These are phyloP conservation scores for Dacryopinax spathularia DNA, from an alignment of 768 basidiomycete genomes.

Conservation along the genomic window DNA sequence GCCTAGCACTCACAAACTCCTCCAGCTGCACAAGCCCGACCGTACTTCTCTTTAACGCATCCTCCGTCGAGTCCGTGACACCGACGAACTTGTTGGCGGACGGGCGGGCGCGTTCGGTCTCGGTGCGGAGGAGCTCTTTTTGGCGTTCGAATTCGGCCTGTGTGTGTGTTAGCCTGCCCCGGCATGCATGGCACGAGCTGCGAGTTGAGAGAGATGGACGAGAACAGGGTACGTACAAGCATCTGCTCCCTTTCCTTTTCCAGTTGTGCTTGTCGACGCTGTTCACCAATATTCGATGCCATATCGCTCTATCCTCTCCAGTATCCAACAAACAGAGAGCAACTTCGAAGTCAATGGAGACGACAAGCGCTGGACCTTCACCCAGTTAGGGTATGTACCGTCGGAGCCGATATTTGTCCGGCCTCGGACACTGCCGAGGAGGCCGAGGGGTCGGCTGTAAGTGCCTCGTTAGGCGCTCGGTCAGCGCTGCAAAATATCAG, in stretches of 20 bases:
- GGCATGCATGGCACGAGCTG: too few species aligned
- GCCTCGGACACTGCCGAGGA: too few species aligned
- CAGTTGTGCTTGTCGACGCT: constrained; percentile 74
- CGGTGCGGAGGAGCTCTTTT: constrained; percentile 64
- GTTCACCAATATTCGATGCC: constrained; percentile 65
- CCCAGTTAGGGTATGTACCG: too few species aligned
- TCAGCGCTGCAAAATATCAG: too few species aligned
- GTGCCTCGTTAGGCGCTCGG: too few species aligned
- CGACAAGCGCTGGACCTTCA: too few species aligned
- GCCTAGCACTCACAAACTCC: constrained; percentile 79
- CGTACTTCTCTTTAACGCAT: constrained; percentile 76
- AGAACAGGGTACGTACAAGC: constrained; percentile 19
- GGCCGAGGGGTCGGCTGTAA: too few species aligned
- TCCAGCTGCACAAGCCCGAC: constrained; percentile 83
- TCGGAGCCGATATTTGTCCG: too few species aligned
- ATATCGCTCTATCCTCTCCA: constrained; percentile 28
- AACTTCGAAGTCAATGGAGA: not conserved
- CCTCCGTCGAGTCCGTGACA: constrained; percentile 89
- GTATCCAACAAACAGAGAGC: too few species aligned
- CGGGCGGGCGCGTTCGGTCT: constrained; percentile 86
- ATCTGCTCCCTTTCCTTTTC: constrained; percentile 56
- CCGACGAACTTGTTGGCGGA: constrained; percentile 82
- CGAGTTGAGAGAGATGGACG: not conserved
- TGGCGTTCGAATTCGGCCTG: constrained; percentile 65
- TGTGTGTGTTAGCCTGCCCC: constrained; percentile 30